Base-by-base conservation (phyloP, 352 stramenopile species). In the Pythium plurisporium region DNA sequence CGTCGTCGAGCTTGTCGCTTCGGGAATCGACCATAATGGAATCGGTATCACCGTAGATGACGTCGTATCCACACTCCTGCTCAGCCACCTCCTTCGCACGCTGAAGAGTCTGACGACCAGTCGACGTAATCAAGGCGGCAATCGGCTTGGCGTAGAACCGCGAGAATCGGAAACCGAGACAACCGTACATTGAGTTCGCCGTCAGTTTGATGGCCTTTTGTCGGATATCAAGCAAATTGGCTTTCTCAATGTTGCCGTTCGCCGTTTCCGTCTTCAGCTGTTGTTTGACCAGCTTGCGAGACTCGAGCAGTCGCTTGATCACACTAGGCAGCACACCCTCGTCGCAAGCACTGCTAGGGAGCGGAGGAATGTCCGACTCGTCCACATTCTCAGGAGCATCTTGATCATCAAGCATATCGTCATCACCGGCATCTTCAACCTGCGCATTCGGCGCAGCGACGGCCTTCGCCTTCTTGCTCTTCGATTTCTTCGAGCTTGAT, bases 21-120 rank as follows among this genome's bases (percentile, higher is more conserved):
- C 89, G 84, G 30, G 85, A 95, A 67, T 96, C 82, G 54, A 99
- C 98, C 98, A 99, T 99, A 71, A 99, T 99, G 41, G 92, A 99
- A 77, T 99, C 98, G n/a, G 98, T 99, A 79, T 99, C 98, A 72
- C 98, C 98, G 67, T 99, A 99, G 49, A 99, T 97, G 3, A 99
- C 98, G 59, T 99, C 97, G 42, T 99, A 94, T 27, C 95, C 96
- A 59, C 98, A 96, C 59, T 97, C 84, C 50, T 98, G 88, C 66
- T 99, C 92, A 4, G 96, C 93, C 33, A 99, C 86, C 62, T 99
- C 93, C 55, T 99, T 97, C 0, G 97, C 99, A 37, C 91, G 79
- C 73, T 99, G 96, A 20, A 99, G 76, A 29, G 97, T 99, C 70
- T 99, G 96, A 29, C 98, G 89, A 42, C 98, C 98, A 64, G 98